Base-by-base conservation (phyloP, 139 green algal genomes). In the Chlorella sp. region DNA sequence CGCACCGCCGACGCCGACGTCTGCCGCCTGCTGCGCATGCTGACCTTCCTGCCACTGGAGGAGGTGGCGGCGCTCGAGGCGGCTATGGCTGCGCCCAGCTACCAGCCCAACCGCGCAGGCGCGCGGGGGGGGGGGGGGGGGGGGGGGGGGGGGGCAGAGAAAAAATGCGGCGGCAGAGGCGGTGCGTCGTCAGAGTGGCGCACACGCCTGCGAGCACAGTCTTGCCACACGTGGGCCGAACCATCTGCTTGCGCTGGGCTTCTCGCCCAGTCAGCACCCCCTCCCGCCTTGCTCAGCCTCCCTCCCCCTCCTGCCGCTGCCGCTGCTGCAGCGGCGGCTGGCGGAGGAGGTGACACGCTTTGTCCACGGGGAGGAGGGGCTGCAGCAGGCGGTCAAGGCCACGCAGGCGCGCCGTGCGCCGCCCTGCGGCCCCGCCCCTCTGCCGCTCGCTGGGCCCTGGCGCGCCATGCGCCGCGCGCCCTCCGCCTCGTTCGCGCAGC, bases 271-370 rank as follows among this genome's bases (percentile, higher is more conserved):
- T n/a, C n/a, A n/a, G 51, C 29, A 19, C 51, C 51, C 9, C 51
- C 51, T 61, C 56, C 29, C 0, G 40, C 40, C 50, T 48, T 31
- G 17, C 33, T 33, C n/a, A n/a, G n/a, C n/a, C n/a, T n/a, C n/a
- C 14, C 14, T 41, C 8, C 33, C 8, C 11, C 8, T 23, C 63
- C 8, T 33, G 11, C 9, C 38, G 35, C 8, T 46, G 63, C 12
- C 14, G 65, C 65, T 56, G 11, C 35, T 60, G 35, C 96, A 99
- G 89, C 79, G 80, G 58, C 69, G 82, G 36, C 85, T 99, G 53
- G 96, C 96, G 3, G 89, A 95, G 74, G 96, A 98, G 80, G 94
- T 98, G 0, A 98, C 93, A 12, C 79, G 87, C 17, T 98, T 98
- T 86, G 96, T 99, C 56, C 95, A 98, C 77, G 96, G 96, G 0